These are phyloP conservation scores for Fusarium hostae DNA, from an alignment of 2,329 filamentous ascomycete species.

Conservation along the genomic window DNA sequence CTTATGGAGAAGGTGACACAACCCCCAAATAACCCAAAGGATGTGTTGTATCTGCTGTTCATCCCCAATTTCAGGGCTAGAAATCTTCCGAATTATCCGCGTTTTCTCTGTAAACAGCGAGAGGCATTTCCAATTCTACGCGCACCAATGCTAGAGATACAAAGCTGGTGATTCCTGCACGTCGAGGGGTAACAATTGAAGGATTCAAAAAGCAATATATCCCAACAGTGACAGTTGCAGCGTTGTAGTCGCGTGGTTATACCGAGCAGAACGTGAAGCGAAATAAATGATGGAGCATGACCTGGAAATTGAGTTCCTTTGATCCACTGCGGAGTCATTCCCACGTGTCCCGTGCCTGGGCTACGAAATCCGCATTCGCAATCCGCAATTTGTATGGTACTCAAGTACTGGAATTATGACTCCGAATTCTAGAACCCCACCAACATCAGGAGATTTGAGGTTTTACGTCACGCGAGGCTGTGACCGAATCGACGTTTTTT, in stretches of 20 bases:
- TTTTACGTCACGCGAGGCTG: conserved; percentile 12
- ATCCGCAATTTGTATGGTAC: neutral
- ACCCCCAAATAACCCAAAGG: neutral
- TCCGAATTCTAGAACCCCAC: conserved; percentile 6
- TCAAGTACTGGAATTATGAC: neutral
- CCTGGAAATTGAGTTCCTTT: conserved; percentile 8
- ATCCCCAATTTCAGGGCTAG: neutral
- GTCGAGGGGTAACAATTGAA: neutral
- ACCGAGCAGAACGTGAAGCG: neutral
- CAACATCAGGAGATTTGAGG: conserved; percentile 15
- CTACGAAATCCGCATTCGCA: neutral
- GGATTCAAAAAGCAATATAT: neutral
- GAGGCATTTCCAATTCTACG: neutral
- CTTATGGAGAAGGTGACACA: conserved; percentile 5
- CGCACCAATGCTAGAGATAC: neutral
- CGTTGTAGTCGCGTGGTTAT: neutral
- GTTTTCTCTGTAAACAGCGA: neutral
- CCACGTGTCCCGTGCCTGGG: neutral
- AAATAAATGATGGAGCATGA: neutral
- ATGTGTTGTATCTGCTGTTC: neutral
- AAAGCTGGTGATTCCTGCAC: neutral
- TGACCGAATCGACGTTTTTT: neutral
- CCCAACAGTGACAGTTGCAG: neutral
- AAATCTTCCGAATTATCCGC: neutral
- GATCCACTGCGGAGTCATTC: neutral